phyloP scores from a whole-genome alignment of 2,329 filamentous ascomycete genomes.

The Colletotrichum echinochloae region DNA sequence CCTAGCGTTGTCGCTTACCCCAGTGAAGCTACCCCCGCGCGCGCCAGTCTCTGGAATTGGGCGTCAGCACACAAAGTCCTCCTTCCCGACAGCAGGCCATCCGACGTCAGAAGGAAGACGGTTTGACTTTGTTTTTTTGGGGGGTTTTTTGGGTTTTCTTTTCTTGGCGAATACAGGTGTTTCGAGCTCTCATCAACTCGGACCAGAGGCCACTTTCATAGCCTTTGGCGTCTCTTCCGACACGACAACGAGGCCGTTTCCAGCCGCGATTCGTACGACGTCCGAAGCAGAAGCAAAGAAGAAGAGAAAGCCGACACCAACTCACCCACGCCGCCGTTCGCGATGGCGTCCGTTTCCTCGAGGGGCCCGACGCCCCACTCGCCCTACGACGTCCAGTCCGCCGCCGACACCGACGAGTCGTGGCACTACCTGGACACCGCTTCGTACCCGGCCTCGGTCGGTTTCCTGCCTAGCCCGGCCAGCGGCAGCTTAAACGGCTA shows the following conservation, averaged over 20 bases:
- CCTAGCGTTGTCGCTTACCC: slow-evolving; percentile 3
- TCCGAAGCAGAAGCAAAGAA: background rate
- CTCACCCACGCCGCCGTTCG: slow-evolving; percentile 8
- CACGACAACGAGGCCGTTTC: background rate
- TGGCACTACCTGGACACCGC: slow-evolving; percentile 59
- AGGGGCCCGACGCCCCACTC: slow-evolving; percentile 54
- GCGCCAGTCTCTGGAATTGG: slow-evolving; percentile 23
- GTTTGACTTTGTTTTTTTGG: background rate
- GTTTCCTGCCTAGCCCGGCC: slow-evolving; percentile 63
- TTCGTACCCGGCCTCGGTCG: slow-evolving; percentile 52
- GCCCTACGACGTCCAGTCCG: slow-evolving; percentile 55
- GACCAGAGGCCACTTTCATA: slow-evolving; percentile 2
- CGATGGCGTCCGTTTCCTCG: slow-evolving; percentile 56
- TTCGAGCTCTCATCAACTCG: slow-evolving; percentile 9
- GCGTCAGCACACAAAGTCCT: slow-evolving; percentile 21
- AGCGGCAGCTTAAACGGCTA: slow-evolving; percentile 65
- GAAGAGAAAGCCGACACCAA: background rate
- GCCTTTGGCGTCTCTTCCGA: background rate
- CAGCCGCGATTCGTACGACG: background rate
- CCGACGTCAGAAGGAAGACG: slow-evolving; percentile 3
- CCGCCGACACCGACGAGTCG: slow-evolving; percentile 56
- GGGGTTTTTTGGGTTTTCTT: too few species aligned
- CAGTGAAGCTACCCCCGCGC: slow-evolving; percentile 10
- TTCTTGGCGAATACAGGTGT: slow-evolving; percentile 13
- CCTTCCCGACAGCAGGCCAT: slow-evolving; percentile 17